Percentiles rank a stretch among this genome's conserved stretches.
Conservation (phyloP, 1,284 basidiomycete genomes). For the Trametes sp. region DNA sequence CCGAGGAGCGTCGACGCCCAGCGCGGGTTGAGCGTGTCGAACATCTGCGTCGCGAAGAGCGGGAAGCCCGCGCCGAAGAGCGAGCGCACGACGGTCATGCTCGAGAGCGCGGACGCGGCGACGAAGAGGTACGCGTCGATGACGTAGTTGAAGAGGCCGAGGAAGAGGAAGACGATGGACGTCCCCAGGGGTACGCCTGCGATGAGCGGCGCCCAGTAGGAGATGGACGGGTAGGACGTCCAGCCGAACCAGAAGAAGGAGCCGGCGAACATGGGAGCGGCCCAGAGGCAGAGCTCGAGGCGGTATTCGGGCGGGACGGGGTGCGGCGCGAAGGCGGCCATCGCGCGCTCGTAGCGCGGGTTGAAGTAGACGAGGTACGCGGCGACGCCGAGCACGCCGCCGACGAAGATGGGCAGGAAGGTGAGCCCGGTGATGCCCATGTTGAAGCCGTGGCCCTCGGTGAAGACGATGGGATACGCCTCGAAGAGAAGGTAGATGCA, state of each 20-base stretch:
- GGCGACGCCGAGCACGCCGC: slow-evolving; percentile 37
- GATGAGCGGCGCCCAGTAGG: slow-evolving; percentile 44
- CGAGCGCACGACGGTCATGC: slow-evolving; percentile 47
- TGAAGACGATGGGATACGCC: slow-evolving; percentile 46
- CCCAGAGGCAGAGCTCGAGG: slow-evolving; percentile 50
- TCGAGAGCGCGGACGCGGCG: slow-evolving; percentile 49
- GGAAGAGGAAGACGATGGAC: slow-evolving; percentile 43
- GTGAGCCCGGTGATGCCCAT: slow-evolving; percentile 50
- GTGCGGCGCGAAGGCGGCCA: slow-evolving; percentile 45
- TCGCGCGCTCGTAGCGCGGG: slow-evolving; percentile 41
- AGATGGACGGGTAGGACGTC: slow-evolving; percentile 47
- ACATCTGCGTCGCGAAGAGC: slow-evolving; percentile 49
- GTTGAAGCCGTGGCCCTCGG: slow-evolving; percentile 46
- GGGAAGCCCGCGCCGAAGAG: slow-evolving; percentile 49
- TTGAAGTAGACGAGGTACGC: slow-evolving; percentile 43
- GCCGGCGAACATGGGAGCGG: slow-evolving; percentile 50
- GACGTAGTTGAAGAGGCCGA: slow-evolving; percentile 48
- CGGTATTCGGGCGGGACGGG: slow-evolving; percentile 56
- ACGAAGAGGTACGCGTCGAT: slow-evolving; percentile 49
- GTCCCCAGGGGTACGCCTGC: slow-evolving; percentile 40
- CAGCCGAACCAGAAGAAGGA: slow-evolving; percentile 57
- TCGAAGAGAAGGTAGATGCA: slow-evolving; percentile 52
- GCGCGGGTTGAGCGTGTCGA: slow-evolving; percentile 41
- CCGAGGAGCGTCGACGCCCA: slow-evolving; percentile 47
- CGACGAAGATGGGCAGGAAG: slow-evolving; percentile 55